Conservation (phyloP, 164 flowering plant genomes). For the Cinnamomum micranthum region DNA sequence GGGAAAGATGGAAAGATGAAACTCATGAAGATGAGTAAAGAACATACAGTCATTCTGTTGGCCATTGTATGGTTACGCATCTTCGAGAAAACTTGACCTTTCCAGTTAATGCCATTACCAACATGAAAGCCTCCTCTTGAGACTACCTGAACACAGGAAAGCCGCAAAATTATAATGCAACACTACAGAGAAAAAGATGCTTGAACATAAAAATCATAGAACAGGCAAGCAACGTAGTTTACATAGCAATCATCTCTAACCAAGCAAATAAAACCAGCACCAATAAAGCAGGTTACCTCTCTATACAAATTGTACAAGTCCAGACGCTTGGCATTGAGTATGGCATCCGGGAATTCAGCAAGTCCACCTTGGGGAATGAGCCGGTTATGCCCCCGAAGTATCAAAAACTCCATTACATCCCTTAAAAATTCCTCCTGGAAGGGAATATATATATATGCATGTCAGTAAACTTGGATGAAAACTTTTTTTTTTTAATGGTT, state of each 20-base stretch:
- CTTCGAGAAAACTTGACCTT: slow-evolving; percentile 99
- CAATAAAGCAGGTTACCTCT: slow-evolving; percentile 51
- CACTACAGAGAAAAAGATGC: not conserved
- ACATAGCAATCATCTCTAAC: not conserved
- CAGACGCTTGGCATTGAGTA: slow-evolving; percentile 94
- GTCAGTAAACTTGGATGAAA: not conserved
- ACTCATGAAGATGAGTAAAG: not conserved
- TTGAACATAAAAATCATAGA: not conserved
- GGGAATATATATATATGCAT: not conserved
- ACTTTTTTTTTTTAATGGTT: too few relatives aligned
- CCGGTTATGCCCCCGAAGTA: slow-evolving; percentile 87
- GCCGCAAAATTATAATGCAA: not conserved
- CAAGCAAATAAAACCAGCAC: not conserved
- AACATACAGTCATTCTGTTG: slow-evolving; percentile 89
- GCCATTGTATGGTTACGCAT: slow-evolving; percentile 95
- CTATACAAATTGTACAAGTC: slow-evolving; percentile 93
- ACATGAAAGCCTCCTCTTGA: slow-evolving; percentile 99
- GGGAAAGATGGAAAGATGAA: not conserved
- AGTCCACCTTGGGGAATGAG: slow-evolving; percentile 95
- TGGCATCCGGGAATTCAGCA: slow-evolving; percentile 98
- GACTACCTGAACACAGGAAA: slow-evolving; percentile 57
- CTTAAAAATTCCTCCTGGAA: slow-evolving; percentile 88
- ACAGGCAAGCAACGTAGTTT: not conserved
- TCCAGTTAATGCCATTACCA: slow-evolving; percentile 99
- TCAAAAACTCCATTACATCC: slow-evolving; percentile 96